Conservation (phyloP, 257 asterid species). For the Galeopsis tetrahit region DNA sequence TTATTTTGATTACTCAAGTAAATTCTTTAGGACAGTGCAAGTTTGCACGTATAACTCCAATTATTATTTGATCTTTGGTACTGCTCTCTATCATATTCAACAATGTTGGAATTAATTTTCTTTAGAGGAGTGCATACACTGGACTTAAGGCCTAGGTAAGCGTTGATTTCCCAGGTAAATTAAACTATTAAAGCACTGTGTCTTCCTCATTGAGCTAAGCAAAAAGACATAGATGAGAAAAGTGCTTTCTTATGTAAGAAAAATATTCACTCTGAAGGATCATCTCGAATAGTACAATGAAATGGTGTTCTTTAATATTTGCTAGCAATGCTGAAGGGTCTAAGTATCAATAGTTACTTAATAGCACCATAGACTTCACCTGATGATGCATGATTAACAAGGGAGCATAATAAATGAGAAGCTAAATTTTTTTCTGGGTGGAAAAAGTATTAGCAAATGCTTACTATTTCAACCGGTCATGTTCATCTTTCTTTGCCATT, state of each 20-base stretch:
- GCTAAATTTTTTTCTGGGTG: neutral
- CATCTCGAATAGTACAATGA: neutral
- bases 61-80: too few species aligned
- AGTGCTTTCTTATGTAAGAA: neutral
- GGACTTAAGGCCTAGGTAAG: conserved; percentile 9
- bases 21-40: too few species aligned
- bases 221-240: neutral
- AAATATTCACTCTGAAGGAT: neutral
- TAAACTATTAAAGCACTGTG: neutral
- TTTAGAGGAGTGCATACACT: neutral
- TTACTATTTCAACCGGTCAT: too few species aligned
- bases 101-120: neutral
- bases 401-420: neutral
- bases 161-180: neutral
- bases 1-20: too few species aligned
- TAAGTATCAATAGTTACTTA: neutral
- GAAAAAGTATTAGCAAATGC: too few species aligned
- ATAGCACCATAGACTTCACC: neutral
- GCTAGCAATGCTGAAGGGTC: neutral
- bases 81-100: too few species aligned
- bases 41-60: too few species aligned
- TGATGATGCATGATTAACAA: neutral
- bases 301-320: neutral
- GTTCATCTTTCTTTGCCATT: too few species aligned
- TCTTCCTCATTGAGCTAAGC: neutral